These are phyloP conservation scores for Mycena sp. DNA, from an alignment of 1,284 basidiomycete genomes.

Conservation along the genomic window DNA sequence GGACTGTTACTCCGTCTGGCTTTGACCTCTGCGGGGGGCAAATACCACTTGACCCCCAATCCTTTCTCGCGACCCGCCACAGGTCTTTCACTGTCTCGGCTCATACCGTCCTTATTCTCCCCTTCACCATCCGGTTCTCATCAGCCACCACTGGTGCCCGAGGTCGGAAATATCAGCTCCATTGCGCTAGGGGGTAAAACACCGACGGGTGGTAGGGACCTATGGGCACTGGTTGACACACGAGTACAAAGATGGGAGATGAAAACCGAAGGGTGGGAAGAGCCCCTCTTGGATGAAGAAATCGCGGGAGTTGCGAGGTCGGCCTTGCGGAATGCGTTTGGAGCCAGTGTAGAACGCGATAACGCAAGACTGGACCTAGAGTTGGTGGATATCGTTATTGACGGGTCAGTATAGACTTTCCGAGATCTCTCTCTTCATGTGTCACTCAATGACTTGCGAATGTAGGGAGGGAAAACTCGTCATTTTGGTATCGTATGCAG, in stretches of 20 bases:
- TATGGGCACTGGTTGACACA: constrained; percentile 75
- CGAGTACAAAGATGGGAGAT: constrained; percentile 75
- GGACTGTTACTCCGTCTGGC: constrained; percentile 73
- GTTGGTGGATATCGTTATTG: constrained; percentile 71
- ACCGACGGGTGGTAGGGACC: constrained; percentile 52
- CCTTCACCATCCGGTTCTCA: constrained; percentile 39
- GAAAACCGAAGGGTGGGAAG: constrained; percentile 73
- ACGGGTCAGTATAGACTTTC: constrained; percentile 55
- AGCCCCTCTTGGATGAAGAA: constrained; percentile 64
- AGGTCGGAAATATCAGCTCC: constrained; percentile 66
- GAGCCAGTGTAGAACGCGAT: constrained; percentile 45
- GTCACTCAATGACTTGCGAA: constrained; percentile 7
- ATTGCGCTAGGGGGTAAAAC: constrained; percentile 59
- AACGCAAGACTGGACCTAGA: constrained; percentile 69
- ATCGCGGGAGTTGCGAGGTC: constrained; percentile 52
- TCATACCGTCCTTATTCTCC: constrained; percentile 66
- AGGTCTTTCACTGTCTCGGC: constrained; percentile 62
- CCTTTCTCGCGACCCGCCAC: constrained; percentile 66
- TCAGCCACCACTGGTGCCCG: constrained; percentile 38
- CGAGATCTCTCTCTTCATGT: constrained; percentile 1
- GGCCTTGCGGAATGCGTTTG: constrained; percentile 56
- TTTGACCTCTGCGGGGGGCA: constrained; percentile 73
- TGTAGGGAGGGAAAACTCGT: constrained; percentile 61
- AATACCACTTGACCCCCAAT: constrained; percentile 64
- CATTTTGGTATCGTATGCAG: constrained; percentile 75